Evolutionary conservation across 2,329 filamentous ascomycete genomes (phyloP).

Genomic region (Aureobasidium sp.): DNA sequence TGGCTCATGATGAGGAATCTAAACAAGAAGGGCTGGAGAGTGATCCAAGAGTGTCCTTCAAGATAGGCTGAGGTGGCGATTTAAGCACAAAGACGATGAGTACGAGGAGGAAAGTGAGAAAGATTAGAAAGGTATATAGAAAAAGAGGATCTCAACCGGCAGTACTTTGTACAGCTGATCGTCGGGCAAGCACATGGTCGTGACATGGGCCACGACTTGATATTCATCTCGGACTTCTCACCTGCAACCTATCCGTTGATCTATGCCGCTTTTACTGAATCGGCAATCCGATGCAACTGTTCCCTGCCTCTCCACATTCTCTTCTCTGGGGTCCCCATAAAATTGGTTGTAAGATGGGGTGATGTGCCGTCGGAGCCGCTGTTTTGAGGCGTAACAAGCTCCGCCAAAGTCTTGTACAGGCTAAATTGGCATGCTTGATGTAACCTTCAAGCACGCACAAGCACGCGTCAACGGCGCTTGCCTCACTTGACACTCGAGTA

Average conservation of each 20-base stretch:
- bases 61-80: background rate
- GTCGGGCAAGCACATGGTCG: background rate
- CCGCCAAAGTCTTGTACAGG: background rate
- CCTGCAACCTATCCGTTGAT: background rate
- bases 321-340: constrained; percentile 1
- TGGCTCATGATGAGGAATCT: background rate
- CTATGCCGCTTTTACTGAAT: background rate
- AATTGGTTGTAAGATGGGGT: background rate
- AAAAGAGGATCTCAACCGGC: background rate
- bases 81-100: background rate
- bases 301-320: background rate
- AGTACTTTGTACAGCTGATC: background rate
- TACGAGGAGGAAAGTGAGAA: background rate
- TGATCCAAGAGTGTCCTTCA: background rate
- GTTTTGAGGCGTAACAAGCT: background rate
- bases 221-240: constrained; percentile 5
- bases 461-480: constrained; percentile 10
- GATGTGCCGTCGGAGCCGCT: background rate
- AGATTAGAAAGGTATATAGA: background rate
- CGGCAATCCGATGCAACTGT: background rate
- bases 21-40: background rate
- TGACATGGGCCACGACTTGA: background rate
- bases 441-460: background rate
- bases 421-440: constrained; percentile 10
- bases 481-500: background rate